Base-by-base conservation (phyloP, 805 yeast species). In the Saccharomyces mikatae region DNA sequence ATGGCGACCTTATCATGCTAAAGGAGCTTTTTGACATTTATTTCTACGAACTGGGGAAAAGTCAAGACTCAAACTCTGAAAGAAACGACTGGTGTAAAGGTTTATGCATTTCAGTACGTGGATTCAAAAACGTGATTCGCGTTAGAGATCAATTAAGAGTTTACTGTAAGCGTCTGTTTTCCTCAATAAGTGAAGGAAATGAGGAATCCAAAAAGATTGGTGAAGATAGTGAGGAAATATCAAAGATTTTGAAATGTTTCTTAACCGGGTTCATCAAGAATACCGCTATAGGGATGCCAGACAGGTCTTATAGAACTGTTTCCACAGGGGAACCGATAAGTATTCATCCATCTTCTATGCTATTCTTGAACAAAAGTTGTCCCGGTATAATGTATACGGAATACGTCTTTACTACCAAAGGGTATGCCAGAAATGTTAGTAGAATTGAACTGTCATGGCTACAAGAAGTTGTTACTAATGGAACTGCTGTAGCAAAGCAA, bases 351-450 rank as follows among this genome's bases (percentile, higher is more conserved):
- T 87, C 96, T 0, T 89, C 96, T 0, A 72, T 87, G 69, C 72
- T 94, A 46, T 94, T 92, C 71, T 58, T 66, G 44, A 96, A 97
- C 6, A 80, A 80, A 59, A 80, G 81, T 60, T 76, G 83, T 48
- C 96, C 92, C 60, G 96, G 95, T 0, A 83, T 94, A 53, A 85
- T 94, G 95, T 94, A 89, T 73, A 83, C 90, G 41, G 99, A 94
- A 71, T 91, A 88, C 67, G 97, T 94, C 14, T 92, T 80, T 68
- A 94, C 99, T 0, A 80, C 91, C 13, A 89, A 89, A 68, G 96
- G 96, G 0, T 94, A 91, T 64, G 98, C 96, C 0, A 77, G 99
- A 62, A 85, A 77, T 58, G 96, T 91, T n/a, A 84, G 90, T 50
- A 82, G 86, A 14, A 79, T 94, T 27, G 87, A 89, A 64, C 71